Base-by-base conservation (phyloP, 164 flowering plant genomes). In the Vitis rotundifolia region DNA sequence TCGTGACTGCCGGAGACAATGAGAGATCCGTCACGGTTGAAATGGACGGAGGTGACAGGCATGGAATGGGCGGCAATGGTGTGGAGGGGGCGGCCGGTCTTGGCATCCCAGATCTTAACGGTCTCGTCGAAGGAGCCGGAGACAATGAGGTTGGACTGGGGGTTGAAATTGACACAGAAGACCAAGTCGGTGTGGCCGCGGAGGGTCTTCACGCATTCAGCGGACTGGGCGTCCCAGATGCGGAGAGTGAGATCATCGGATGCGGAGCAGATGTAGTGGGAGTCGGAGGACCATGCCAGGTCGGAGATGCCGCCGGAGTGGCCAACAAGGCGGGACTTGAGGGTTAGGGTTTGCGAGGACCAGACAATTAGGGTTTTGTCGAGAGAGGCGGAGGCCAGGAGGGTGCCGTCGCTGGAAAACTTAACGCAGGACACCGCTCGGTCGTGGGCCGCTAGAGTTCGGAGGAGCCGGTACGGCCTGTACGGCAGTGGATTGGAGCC, bases 221-320 rank as follows among this genome's bases (percentile, higher is more conserved):
- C 76, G 75, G 62, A 88, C 58, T 78, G 93, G 1, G 93, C 90
- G 74, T 86, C 93, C 99, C 98, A 95, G 71, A 95, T 95, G 61
- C 94, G 92, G 74, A 93, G 82, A 13, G 97, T 85, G 22, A 80
- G 78, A 70, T 95, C 98, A 68, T 95, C 98, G 74, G 98, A 96
- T 64, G 98, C 97, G 57, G 99, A 96, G 81, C 93, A 88, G 75
- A 93, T 80, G 84, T 96, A 96, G 76, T 83, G 96, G n/a, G 97
- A 90, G 72, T 93, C 97, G 57, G 91, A 91, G 52, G 99, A 95
- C 93, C 96, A 93, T 59, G 97, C 90, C 9, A 95, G 86, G 80
- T 95, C 99, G 50, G 87, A 86, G 67, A 95, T 74, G 65, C 99
- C 98, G 0, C 81, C 92, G 48, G 97, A 77, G 80, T 95, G 99